Evolutionary conservation across 2,329 filamentous ascomycete species (phyloP).

Genomic region (Paecilomyces dactylethromorphus): DNA sequence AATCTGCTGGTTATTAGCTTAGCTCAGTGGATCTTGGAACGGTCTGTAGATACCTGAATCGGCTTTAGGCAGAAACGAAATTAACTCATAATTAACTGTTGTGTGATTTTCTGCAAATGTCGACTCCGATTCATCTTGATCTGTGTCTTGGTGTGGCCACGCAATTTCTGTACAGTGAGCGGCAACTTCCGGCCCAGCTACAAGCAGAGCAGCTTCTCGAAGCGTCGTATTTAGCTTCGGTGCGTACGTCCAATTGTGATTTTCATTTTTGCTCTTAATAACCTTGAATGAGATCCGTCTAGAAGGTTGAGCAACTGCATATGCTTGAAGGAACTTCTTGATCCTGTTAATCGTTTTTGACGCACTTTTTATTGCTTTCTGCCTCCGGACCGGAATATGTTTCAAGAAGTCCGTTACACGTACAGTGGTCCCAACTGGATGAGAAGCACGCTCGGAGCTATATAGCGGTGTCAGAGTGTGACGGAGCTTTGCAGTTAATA

Average conservation of each 20-base stretch:
- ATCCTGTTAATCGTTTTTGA: slow-evolving; percentile 46
- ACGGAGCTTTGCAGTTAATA: not conserved
- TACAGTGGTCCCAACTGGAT: slow-evolving; percentile 56
- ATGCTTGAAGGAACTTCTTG: slow-evolving; percentile 50
- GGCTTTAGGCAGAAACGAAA: slow-evolving; percentile 45
- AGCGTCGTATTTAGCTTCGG: slow-evolving; percentile 43
- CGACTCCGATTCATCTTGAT: not conserved
- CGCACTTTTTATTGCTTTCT: slow-evolving; percentile 46
- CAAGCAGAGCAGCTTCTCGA: slow-evolving; percentile 50
- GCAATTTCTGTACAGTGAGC: slow-evolving; percentile 40
- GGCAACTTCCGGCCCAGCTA: slow-evolving; percentile 49
- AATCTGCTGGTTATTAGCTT: slow-evolving; percentile 26
- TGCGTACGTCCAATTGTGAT: slow-evolving; percentile 55
- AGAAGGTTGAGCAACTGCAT: slow-evolving; percentile 52
- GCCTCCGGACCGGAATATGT: slow-evolving; percentile 53
- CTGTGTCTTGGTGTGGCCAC: slow-evolving; percentile 21
- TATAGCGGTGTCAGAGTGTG: not conserved
- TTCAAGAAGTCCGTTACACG: slow-evolving; percentile 52
- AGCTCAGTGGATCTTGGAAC: not conserved
- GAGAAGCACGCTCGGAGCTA: slow-evolving; percentile 39
- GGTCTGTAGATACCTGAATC: slow-evolving; percentile 25
- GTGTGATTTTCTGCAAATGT: slow-evolving; percentile 1
- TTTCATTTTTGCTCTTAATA: slow-evolving; percentile 55
- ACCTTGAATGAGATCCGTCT: slow-evolving; percentile 51
- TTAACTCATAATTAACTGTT: slow-evolving; percentile 25